Percentiles rank a stretch among this genome's conserved stretches.
Evolutionary conservation across 805 yeast species (phyloP).

Genomic region (Metschnikowia corniflorae): DNA sequence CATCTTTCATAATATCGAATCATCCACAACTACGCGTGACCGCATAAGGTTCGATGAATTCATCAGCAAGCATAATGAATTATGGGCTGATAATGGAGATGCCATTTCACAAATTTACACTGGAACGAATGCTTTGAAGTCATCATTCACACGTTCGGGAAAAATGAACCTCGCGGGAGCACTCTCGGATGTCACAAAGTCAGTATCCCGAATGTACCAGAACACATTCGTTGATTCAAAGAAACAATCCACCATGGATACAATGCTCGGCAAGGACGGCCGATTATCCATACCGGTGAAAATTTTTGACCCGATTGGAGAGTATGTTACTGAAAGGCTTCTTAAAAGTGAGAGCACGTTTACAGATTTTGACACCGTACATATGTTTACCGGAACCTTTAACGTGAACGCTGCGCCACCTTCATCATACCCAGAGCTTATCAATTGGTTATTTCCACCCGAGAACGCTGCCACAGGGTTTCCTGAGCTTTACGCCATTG

Average conservation of each 20-base stretch:
- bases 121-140: conserved; percentile 81
- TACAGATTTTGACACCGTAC: conserved; percentile 57
- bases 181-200: conserved; percentile 92
- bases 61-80: conserved; percentile 14
- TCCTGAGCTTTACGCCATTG: conserved; percentile 85
- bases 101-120: conserved; percentile 59
- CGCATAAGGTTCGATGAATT: conserved; percentile 14
- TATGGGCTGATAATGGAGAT: conserved; percentile 72
- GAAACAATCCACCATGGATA: conserved; percentile 86
- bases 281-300: conserved; percentile 62
- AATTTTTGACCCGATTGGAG: conserved; percentile 85
- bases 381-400: conserved; percentile 77
- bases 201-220: conserved; percentile 91
- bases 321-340: conserved; percentile 69
- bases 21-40: conserved; percentile 4
- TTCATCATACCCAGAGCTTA: conserved; percentile 50
- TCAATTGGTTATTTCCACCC: conserved; percentile 78
- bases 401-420: conserved; percentile 74
- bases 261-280: conserved; percentile 75
- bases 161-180: conserved; percentile 97
- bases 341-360: conserved; percentile 47
- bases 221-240: conserved; percentile 92
- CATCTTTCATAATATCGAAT: conserved; percentile 8
- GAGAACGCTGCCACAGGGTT: conserved; percentile 38
- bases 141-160: conserved; percentile 91